phyloP scores from a whole-genome alignment of 208 protist species.

The Leishmania martiniquensis region DNA sequence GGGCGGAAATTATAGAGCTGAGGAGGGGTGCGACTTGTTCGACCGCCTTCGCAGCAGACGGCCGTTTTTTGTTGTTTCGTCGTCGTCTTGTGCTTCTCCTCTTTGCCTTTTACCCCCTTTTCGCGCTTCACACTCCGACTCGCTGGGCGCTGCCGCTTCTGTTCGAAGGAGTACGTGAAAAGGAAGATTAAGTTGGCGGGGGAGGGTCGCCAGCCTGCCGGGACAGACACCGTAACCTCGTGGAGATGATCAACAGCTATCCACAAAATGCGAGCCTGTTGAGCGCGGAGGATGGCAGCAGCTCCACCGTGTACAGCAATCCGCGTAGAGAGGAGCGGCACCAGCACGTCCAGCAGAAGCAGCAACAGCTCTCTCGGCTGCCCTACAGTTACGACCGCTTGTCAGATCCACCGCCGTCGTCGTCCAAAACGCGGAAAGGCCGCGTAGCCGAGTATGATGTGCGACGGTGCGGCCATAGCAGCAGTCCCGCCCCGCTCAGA shows the following conservation, averaged over 20 bases:
- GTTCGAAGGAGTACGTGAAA: too few relatives aligned
- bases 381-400: background rate
- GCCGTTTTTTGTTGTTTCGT: background rate
- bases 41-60: too few relatives aligned
- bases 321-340: background rate
- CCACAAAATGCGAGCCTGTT: slow-evolving; percentile 19
- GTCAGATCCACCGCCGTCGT: background rate
- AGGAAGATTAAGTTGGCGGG: too few relatives aligned
- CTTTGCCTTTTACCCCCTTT: background rate
- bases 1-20: too few relatives aligned
- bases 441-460: background rate
- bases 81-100: too few relatives aligned
- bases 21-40: background rate
- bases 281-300: slow-evolving; percentile 35
- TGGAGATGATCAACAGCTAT: slow-evolving; percentile 34
- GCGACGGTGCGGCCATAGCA: background rate
- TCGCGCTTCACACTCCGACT: background rate
- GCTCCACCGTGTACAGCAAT: slow-evolving; percentile 17
- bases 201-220: too few relatives aligned
- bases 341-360: background rate
- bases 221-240: too few relatives aligned
- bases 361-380: background rate
- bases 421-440: background rate
- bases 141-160: too few relatives aligned
- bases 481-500: background rate